These are phyloP conservation scores for Epichloe brachyelytri DNA, from an alignment of 2,329 filamentous ascomycete genomes.

Conservation along the genomic window DNA sequence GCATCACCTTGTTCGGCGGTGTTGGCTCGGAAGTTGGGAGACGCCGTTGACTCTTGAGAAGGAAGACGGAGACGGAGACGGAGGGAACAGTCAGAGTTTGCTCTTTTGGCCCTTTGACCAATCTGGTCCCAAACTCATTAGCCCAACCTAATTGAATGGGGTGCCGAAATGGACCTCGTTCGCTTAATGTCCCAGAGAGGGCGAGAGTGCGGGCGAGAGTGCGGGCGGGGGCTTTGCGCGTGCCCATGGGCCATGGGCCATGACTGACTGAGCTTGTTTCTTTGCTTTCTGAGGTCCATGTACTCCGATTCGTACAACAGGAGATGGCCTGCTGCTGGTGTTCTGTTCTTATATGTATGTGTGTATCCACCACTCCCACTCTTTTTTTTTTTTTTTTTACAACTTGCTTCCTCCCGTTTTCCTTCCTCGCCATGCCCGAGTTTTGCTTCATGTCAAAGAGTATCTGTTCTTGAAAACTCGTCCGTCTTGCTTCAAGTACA, in stretches of 20 bases:
- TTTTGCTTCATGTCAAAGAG: not conserved
- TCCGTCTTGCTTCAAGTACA: not conserved
- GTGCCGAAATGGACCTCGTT: conserved; percentile 8
- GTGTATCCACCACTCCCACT: conserved; percentile 21
- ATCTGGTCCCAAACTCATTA: conserved; percentile 12
- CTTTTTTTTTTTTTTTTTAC: not conserved
- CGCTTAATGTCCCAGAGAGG: conserved; percentile 3
- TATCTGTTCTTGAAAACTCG: not conserved
- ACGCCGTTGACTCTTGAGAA: too few species aligned
- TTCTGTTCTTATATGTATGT: conserved; percentile 21
- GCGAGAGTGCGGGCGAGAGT: not conserved
- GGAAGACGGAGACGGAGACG: too few species aligned
- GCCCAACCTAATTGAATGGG: conserved; percentile 7
- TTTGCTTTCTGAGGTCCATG: not conserved
- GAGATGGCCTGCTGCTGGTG: conserved; percentile 3
- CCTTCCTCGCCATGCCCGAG: not conserved
- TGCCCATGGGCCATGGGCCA: not conserved
- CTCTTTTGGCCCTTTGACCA: conserved; percentile 14
- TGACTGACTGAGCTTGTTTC: not conserved
- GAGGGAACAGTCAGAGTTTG: conserved; percentile 1
- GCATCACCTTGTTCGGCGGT: conserved; percentile 6
- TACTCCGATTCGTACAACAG: not conserved
- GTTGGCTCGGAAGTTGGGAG: not conserved
- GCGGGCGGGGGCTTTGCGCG: not conserved
- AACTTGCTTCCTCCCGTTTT: conserved; percentile 11